These are phyloP conservation scores for Gossypium thurberi DNA, from an alignment of 345 rosid species.

Conservation along the genomic window DNA sequence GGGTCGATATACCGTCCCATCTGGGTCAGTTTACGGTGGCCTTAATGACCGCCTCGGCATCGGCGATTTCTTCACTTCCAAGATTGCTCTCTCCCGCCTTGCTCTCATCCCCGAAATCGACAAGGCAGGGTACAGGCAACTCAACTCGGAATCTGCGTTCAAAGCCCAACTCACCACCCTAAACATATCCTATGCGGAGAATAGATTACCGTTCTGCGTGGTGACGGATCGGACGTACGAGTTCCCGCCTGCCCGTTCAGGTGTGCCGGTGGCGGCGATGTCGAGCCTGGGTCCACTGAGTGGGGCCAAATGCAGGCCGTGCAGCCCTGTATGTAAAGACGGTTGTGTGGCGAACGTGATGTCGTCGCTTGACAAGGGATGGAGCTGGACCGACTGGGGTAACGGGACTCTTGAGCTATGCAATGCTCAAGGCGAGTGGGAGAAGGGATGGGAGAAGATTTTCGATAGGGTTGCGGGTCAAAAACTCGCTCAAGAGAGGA, in stretches of 20 bases:
- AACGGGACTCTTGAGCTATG: constrained; percentile 57
- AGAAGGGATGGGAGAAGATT: constrained; percentile 58
- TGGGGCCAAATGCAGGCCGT: constrained; percentile 96
- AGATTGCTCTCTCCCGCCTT: constrained; percentile 72
- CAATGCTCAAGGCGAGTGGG: constrained; percentile 66
- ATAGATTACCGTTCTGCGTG: constrained; percentile 67
- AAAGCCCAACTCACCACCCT: constrained; percentile 62
- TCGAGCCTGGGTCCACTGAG: constrained; percentile 79
- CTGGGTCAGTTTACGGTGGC: constrained; percentile 84
- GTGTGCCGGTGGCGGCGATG: constrained; percentile 77
- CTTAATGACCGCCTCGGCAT: constrained; percentile 89
- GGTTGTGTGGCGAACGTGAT: constrained; percentile 50
- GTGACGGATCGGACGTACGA: constrained; percentile 57
- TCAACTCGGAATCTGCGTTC: constrained; percentile 86
- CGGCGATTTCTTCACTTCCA: constrained; percentile 57
- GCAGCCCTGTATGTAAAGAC: constrained; percentile 48
- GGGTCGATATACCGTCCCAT: constrained; percentile 62
- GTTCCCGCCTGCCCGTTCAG: constrained; percentile 57
- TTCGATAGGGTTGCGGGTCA: constrained; percentile 50
- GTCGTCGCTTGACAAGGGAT: constrained; percentile 39
- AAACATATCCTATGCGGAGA: constrained; percentile 33
- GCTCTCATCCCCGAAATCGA: constrained; percentile 67
- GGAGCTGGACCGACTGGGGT: constrained; percentile 96
- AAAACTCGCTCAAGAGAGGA: constrained; percentile 45
- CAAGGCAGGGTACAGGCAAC: constrained; percentile 38